These are phyloP conservation scores for Gloeostereum incarnatum DNA, from an alignment of 768 basidiomycete species.

Conservation along the genomic window DNA sequence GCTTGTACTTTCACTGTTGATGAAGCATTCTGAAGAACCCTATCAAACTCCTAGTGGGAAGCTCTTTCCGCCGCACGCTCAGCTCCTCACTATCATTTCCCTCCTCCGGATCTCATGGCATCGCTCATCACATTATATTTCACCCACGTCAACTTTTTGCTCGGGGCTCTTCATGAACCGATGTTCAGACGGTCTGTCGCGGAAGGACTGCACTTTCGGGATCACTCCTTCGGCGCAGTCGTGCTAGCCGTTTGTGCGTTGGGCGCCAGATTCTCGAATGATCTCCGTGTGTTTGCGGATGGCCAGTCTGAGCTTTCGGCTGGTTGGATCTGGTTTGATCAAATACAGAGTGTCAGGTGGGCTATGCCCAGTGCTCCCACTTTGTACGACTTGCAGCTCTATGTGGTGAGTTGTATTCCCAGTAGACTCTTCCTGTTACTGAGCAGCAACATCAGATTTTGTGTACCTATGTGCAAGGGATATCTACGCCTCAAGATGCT, in stretches of 20 bases:
- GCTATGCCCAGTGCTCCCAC: not conserved
- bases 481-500: too few species aligned
- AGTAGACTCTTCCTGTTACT: too few species aligned
- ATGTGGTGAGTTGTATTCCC: conserved; percentile 13
- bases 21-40: too few species aligned
- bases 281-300: conserved; percentile 50
- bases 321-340: conserved; percentile 61
- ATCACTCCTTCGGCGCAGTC: conserved; percentile 34
- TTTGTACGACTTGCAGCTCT: not conserved
- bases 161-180: conserved; percentile 20
- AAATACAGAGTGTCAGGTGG: conserved; percentile 54
- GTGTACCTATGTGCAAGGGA: too few species aligned
- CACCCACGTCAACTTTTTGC: not conserved
- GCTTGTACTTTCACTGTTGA: too few species aligned
- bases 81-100: too few species aligned
- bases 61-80: not conserved
- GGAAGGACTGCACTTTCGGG: conserved; percentile 17
- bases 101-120: not conserved
- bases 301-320: conserved; percentile 33
- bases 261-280: conserved; percentile 50
- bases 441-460: too few species aligned
- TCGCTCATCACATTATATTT: not conserved
- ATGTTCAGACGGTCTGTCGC: conserved; percentile 23
- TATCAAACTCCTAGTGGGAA: not conserved
- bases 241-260: conserved; percentile 60